Evolutionary conservation across 2,329 filamentous ascomycete genomes (phyloP), one percentile per base, ranked within the genome.

Genomic region (Sporothrix variecibatus): DNA sequence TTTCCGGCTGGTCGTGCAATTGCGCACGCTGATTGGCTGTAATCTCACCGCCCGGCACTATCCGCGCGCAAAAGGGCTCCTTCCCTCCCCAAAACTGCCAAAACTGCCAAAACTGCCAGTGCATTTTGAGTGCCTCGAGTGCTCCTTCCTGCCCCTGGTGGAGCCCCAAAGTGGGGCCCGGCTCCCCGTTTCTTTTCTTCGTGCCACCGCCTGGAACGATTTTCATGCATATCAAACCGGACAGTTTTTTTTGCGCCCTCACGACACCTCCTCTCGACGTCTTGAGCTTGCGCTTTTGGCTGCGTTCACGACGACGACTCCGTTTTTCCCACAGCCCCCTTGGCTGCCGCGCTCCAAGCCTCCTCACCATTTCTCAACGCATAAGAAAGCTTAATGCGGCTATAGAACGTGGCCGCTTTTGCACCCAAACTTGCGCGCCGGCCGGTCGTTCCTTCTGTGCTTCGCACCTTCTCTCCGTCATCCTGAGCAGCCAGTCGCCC

Each of bases 1-100:
- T 73, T 69, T 69, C 38, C 65, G 34, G 53, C 31, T 62, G 31
- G 34, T 28, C 28, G 8, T 23, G 72, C 51, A 76, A 77, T 76
- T 75, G 76, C 65, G 65, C n/a, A 7, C 46, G 72, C 40, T 83
- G 80, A 84, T 84, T 84, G 83, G 83, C 58, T 78, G 15, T n/a
- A 15, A 0, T 2, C 64, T 74, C 74, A 75, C 74, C 74, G 74
- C 74, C 74, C 75, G 72, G 72, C 75, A 75, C 38, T 74, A 75
- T 60, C 56, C 64, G 28, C 49, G 60, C 12, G 62, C 62, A 67
- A 43, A 23, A 67, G 40, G n/a, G 62, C 38, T 67, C 62, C 38
- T 67, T 67, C 62, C 38, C 62, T 46, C 38, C 56, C 69, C 49
- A 15, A 8, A 11, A 4, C 46, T n/a, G n/a, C 26, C 31, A 34